Evolutionary conservation across 225 moss, liverwort and hornwort genomes (phyloP).

Genomic region (Antitrichia curtipendula): DNA sequence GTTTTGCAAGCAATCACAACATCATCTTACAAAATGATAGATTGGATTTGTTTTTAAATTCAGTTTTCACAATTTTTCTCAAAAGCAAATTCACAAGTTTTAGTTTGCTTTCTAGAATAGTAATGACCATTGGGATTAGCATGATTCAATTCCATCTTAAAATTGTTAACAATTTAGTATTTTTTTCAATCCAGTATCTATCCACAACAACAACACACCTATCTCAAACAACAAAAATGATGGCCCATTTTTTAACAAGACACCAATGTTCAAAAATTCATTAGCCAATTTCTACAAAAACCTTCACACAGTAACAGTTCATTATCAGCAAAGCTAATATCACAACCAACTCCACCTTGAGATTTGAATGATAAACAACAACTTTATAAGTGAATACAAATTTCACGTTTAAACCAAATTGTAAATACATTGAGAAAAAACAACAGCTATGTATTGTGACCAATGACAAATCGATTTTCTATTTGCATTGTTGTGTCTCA

Average conservation of each 20-base stretch:
- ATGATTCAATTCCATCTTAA: neutral
- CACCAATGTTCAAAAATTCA: neutral
- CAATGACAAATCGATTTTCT: neutral
- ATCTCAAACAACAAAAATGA: neutral
- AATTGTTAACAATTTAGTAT: neutral
- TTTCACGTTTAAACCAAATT: too few relatives aligned
- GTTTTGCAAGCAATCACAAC: neutral
- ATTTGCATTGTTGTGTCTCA: neutral
- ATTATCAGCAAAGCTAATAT: neutral
- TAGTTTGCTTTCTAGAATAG: too few relatives aligned
- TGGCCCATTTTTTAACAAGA: rapidly evolving
- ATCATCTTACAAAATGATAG: neutral
- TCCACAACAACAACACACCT: rapidly evolving
- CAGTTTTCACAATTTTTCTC: neutral
- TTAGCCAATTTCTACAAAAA: rapidly evolving
- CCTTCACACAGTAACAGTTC: neutral
- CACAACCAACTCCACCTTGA: too few relatives aligned
- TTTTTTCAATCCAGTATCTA: neutral
- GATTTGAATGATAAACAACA: too few relatives aligned
- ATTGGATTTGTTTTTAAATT: rapidly evolving
- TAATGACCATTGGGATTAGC: too few relatives aligned
- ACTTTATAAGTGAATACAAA: too few relatives aligned
- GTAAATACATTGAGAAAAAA: neutral
- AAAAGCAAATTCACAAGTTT: neutral
- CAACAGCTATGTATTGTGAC: neutral